Base-by-base conservation (phyloP, 2,329 filamentous ascomycete genomes). In the Xylariales sp. region DNA sequence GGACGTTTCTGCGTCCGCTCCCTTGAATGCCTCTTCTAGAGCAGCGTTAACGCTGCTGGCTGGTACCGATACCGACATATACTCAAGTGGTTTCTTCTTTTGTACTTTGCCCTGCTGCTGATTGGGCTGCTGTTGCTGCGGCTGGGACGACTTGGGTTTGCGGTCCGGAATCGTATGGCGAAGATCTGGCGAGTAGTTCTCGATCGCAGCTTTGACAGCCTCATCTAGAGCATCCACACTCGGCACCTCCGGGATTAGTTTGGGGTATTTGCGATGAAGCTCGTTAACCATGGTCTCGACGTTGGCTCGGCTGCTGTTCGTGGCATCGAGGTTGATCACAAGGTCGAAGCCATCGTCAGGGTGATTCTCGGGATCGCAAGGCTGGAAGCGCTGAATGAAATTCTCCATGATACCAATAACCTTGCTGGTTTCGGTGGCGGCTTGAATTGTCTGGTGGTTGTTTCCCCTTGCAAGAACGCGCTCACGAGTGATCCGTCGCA, bases 401-500 rank as follows among this genome's bases (percentile, higher is more conserved):
- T 88, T 88, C 51, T 96, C 87, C 93, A 98, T 97, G 51, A 98
- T 95, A 5, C 79, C 78, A 32, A 93, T 70, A 39, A 93, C 87
- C 59, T 95, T 91, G 14, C 73, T 66, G 32, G 71, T 63, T 30
- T 84, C 77, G 40, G 86, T 84, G 31, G 78, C 84, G 10, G 91
- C 90, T 54, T 93, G 89, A 42, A 98, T 97, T 1, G 93, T 98
- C 64, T 98, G 93, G 60, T 98, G 93, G 54, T 97, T 97, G 60
- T 98, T 89, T 12, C 93, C 93, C 16, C 93, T 84, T 5, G 79
- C 74, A 15, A 96, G 67, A 1, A 98, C 88, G 34, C 93, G 82
- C 45, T 82, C 75, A 40, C 79, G 82, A 1, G 89, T 95, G 18
- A 91, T 72, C 40, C 77, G 69, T 30, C 86, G 78, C 44, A 97